These are phyloP conservation scores for Begonia peltatifolia DNA, from an alignment of 306 rosid species.

Conservation along the genomic window DNA sequence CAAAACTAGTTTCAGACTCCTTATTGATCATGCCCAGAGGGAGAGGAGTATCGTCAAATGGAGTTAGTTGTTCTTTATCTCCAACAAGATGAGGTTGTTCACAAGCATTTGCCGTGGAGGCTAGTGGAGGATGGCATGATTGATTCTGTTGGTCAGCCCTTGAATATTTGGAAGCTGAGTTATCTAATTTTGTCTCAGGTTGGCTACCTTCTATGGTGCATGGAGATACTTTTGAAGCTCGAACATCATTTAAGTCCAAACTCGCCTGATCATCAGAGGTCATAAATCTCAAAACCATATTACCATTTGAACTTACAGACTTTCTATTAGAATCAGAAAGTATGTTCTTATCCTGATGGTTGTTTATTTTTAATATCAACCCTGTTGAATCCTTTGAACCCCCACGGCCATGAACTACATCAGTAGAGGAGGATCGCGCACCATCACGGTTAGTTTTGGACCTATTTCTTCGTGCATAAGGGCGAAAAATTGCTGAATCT, in stretches of 20 bases:
- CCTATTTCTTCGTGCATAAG: constrained; percentile 93
- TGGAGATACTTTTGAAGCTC: constrained; percentile 18
- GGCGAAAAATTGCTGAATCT: constrained; percentile 85
- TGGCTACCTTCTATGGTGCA: constrained; percentile 22
- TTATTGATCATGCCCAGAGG: constrained; percentile 24
- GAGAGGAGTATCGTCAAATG: constrained; percentile 28
- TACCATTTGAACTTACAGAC: constrained; percentile 56
- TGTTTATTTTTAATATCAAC: constrained; percentile 31
- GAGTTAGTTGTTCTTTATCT: constrained; percentile 26
- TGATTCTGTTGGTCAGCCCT: constrained; percentile 26
- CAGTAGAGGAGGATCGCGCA: constrained; percentile 31
- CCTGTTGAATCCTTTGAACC: constrained; percentile 48
- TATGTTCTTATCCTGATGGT: constrained; percentile 37
- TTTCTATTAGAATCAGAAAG: constrained; percentile 48
- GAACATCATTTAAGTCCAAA: constrained; percentile 35
- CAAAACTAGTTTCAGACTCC: constrained; percentile 38
- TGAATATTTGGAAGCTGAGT: constrained; percentile 18
- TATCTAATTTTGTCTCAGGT: constrained; percentile 42
- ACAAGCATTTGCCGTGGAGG: constrained; percentile 23
- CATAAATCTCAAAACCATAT: constrained; percentile 22
- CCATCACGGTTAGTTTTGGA: constrained; percentile 77
- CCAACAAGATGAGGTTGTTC: constrained; percentile 28
- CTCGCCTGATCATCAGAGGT: constrained; percentile 29
- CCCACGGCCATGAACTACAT: constrained; percentile 25
- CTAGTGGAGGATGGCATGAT: constrained; percentile 27